phyloP scores from a whole-genome alignment of 2,329 filamentous ascomycete species.

The Setomelanomma holmii region DNA sequence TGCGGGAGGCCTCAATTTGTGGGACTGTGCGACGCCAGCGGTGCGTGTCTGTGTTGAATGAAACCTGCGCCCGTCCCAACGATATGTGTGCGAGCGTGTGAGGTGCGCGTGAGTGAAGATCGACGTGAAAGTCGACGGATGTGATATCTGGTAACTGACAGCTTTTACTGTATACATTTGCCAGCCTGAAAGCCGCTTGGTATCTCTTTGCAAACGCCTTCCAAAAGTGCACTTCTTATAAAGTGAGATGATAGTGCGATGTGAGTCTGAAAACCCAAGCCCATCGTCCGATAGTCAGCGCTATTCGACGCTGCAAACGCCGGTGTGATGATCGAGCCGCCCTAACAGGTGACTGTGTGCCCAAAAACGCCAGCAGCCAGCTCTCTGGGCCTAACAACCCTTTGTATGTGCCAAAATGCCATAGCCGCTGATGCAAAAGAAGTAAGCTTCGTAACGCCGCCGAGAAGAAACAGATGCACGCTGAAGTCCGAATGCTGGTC shows the following conservation, averaged over 20 bases:
- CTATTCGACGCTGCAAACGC: conserved; percentile 25
- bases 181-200: conserved; percentile 31
- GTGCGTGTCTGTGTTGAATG: conserved; percentile 10
- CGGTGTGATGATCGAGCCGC: conserved; percentile 24
- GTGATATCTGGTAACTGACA: conserved; percentile 13
- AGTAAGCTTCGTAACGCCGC: conserved; percentile 16
- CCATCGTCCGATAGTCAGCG: conserved; percentile 19
- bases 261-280: conserved; percentile 19
- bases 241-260: conserved; percentile 36
- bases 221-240: conserved; percentile 38
- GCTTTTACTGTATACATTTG: conserved; percentile 26
- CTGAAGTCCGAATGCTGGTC: no score
- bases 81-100: background rate
- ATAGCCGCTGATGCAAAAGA: conserved; percentile 39
- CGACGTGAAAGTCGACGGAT: conserved; percentile 19
- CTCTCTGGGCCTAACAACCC: conserved; percentile 34
- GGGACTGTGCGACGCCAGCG: conserved; percentile 14
- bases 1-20: conserved; percentile 5
- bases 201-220: conserved; percentile 32
- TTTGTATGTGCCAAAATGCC: conserved; percentile 42
- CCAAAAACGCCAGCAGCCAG: conserved; percentile 38
- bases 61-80: background rate
- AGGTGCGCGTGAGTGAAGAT: background rate
- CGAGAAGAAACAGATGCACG: background rate
- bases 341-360: conserved; percentile 25